Base-by-base conservation (phyloP, 1,139 yeast species). In the Pichiaceae sp. region DNA sequence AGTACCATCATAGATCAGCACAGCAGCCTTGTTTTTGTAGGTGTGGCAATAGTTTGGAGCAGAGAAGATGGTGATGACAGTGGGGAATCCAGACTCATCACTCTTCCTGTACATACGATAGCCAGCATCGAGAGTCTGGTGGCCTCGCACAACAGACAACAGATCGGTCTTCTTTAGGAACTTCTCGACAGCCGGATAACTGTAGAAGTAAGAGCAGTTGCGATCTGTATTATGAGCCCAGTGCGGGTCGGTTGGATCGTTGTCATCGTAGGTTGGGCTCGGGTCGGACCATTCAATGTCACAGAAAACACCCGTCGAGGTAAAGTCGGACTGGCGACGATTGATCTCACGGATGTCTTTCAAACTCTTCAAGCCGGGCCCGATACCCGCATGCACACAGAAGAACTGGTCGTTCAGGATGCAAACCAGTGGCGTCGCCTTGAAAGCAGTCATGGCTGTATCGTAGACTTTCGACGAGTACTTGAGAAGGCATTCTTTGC, bases 231-330 rank as follows among this genome's bases (percentile, higher is more conserved):
- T 89, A 1, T 84, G 76, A 26, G 91, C 70, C 52, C 75, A 91
- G 12, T 69, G 65, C 23, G 72, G 71, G 35, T 69, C 75, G 39
- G 66, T 66, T 33, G 71, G 70, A 5, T 67, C 74, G 21, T 45
- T 48, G 1, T 37, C 33, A 20, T 96, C 98, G 25, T 72, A 67
- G n/a, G 63, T 68, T 0, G 72, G 70, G 53, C 85, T 94, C 1
- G 98, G 98, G 57, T 91, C 98, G 0, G 97, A 82, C 98, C 98
- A 91, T 50, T 91, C 68, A 56, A 91, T 68, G 56, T 91, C 98
- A 95, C 91, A 87, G 57, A 91, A 94, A 32, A 86, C 63, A 2
- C 98, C 97, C 39, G 78, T 84, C 44, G 79, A 72, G 29, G 95
- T 93, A 19, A 95, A 95, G 59, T 87, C 96, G 18, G 74, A 66